These are phyloP conservation scores for Trichosporon faecale DNA, from an alignment of 1,284 basidiomycete species.

Conservation along the genomic window DNA sequence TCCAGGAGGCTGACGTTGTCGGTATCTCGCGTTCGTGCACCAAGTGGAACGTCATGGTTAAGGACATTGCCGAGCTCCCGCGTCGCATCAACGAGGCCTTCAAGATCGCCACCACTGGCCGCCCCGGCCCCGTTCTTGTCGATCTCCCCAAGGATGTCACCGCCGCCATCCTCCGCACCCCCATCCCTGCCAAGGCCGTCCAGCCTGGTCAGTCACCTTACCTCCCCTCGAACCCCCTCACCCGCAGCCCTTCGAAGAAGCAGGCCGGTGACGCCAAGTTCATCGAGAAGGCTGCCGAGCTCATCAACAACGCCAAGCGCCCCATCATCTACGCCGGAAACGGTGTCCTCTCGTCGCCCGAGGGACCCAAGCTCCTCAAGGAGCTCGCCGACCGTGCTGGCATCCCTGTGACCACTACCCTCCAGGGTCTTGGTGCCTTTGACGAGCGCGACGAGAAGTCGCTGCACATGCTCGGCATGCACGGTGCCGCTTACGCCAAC, in stretches of 20 bases:
- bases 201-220: slow-evolving; percentile 76
- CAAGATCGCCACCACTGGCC: slow-evolving; percentile 95
- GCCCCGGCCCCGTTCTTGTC: slow-evolving; percentile 94
- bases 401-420: slow-evolving; percentile 94
- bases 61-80: slow-evolving; percentile 91
- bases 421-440: slow-evolving; percentile 92
- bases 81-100: slow-evolving; percentile 97
- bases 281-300: slow-evolving; percentile 76
- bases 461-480: slow-evolving; percentile 99
- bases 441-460: slow-evolving; percentile 85
- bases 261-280: slow-evolving; percentile 64
- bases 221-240: slow-evolving; percentile 64
- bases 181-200: slow-evolving; percentile 83
- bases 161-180: slow-evolving; percentile 79
- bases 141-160: slow-evolving; percentile 98
- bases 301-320: slow-evolving; percentile 88
- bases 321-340: slow-evolving; percentile 94
- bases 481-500: slow-evolving; percentile 96
- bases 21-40: slow-evolving; percentile 96
- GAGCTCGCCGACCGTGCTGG: slow-evolving; percentile 79
- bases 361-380: slow-evolving; percentile 79
- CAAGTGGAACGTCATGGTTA: slow-evolving; percentile 99
- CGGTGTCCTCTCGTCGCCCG: slow-evolving; percentile 77
- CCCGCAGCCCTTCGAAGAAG: slow-evolving; percentile 59
- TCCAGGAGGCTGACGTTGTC: slow-evolving; percentile 96